Percentiles rank a stretch among this genome's conserved stretches.
Evolutionary conservation across 257 asterid species (phyloP).

Genomic region (Solanum ossicruentum): DNA sequence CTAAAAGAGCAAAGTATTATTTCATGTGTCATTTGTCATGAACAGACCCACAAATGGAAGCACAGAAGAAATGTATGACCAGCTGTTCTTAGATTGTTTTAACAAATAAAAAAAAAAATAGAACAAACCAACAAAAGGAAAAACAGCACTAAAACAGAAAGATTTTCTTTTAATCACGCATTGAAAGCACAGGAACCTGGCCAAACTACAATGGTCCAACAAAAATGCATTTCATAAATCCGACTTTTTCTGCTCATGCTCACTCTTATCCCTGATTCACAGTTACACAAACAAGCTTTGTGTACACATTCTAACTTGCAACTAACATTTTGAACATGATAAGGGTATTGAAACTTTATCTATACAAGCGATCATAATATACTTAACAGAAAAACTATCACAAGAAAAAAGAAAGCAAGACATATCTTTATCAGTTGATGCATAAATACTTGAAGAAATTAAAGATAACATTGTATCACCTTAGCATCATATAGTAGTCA

Average conservation of each 20-base stretch:
- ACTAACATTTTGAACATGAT: not conserved
- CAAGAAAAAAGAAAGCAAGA: not conserved
- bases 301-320: not conserved
- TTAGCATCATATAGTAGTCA: conserved; percentile 78
- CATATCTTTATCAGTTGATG: not conserved
- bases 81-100: not conserved
- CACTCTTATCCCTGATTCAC: not conserved
- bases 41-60: not conserved
- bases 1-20: not conserved
- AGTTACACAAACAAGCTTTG: not conserved
- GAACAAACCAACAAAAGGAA: not conserved
- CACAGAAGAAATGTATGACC: not conserved
- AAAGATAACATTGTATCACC: conserved; percentile 22
- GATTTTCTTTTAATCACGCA: not conserved
- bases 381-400: not conserved
- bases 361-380: not conserved
- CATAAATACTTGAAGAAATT: not conserved
- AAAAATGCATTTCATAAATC: not conserved
- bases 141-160: not conserved
- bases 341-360: not conserved
- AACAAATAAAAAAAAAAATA: not conserved
- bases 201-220: not conserved
- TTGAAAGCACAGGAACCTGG: not conserved
- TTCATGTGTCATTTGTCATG: not conserved
- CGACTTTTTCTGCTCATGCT: not conserved